Evolutionary conservation across 2,329 filamentous ascomycete genomes (phyloP).

Genomic region (Sarocladium kiliense): DNA sequence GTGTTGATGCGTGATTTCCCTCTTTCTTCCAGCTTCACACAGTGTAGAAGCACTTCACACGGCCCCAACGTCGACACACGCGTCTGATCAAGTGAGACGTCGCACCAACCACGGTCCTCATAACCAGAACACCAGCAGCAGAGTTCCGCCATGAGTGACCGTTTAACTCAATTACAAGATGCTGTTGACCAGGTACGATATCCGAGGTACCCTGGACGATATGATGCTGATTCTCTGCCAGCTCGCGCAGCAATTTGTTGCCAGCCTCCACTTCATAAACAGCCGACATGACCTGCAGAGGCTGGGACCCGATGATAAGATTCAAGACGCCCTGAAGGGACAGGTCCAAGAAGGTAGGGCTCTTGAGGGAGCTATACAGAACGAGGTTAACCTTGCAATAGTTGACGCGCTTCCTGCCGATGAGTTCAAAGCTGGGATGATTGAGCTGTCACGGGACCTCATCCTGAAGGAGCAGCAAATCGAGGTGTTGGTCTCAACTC

Average conservation of each 20-base stretch:
- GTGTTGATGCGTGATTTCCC: too few species aligned
- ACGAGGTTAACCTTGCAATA: constrained; percentile 22
- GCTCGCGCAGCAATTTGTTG: constrained; percentile 65
- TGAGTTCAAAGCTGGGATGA: constrained; percentile 61
- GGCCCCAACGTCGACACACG: too few species aligned
- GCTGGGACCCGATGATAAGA: constrained; percentile 51
- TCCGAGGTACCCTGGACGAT: not conserved
- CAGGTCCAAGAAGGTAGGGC: constrained; percentile 39
- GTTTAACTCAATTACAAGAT: constrained; percentile 79
- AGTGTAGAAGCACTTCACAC: too few species aligned
- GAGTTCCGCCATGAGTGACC: constrained; percentile 57
- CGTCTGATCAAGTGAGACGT: too few species aligned
- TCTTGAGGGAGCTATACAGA: too few species aligned
- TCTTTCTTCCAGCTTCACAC: too few species aligned
- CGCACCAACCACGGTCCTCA: not conserved
- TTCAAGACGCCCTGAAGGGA: constrained; percentile 40
- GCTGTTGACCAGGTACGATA: constrained; percentile 68
- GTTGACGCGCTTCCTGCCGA: constrained; percentile 59
- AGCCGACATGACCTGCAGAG: constrained; percentile 62
- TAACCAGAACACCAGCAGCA: constrained; percentile 11
- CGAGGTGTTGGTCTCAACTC: constrained; percentile 66
- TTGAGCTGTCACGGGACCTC: constrained; percentile 70
- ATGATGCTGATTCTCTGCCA: constrained; percentile 22
- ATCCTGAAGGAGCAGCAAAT: constrained; percentile 81
- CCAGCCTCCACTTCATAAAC: constrained; percentile 61